Evolutionary conservation across 495 filamentous ascomycete species (phyloP).

Genomic region (Lasiosphaeria hispida): DNA sequence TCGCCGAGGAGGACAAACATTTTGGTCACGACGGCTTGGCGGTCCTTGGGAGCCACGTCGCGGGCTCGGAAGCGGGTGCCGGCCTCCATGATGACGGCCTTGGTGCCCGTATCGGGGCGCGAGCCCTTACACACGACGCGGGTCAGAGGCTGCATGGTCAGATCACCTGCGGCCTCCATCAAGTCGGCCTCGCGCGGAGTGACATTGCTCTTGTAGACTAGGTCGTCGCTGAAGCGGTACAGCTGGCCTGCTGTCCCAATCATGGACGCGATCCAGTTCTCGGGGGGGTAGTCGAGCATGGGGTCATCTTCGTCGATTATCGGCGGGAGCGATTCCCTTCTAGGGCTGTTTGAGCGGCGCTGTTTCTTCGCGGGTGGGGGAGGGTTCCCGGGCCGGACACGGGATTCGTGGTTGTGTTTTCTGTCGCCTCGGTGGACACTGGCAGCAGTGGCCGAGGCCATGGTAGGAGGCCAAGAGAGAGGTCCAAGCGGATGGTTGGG

Average conservation of each 20-base stretch:
- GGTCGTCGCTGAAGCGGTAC: conserved; percentile 16
- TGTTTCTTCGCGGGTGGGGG: neutral
- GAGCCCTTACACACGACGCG: conserved; percentile 16
- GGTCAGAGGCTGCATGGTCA: conserved; percentile 14
- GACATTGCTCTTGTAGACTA: conserved; percentile 22
- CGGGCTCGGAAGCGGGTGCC: conserved; percentile 7
- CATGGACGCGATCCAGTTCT: conserved; percentile 21
- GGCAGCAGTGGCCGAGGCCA: no score
- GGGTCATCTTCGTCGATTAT: conserved; percentile 20
- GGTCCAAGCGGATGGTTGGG: no score
- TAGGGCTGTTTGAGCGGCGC: neutral
- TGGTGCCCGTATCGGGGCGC: conserved; percentile 2
- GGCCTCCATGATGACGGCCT: conserved; percentile 18
- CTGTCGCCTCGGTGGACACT: no score
- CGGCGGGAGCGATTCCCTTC: neutral
- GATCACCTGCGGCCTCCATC: conserved; percentile 18
- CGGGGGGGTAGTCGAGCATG: conserved; percentile 18
- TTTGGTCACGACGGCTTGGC: conserved; percentile 4
- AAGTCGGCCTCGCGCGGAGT: conserved; percentile 15
- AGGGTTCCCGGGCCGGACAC: neutral
- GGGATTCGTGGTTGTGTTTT: no score
- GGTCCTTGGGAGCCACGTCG: conserved; percentile 3
- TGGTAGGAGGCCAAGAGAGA: no score
- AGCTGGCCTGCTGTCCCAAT: conserved; percentile 16
- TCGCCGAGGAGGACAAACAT: conserved; percentile 18